phyloP scores from a whole-genome alignment of 83 land plant species.

The Larix sibirica region DNA sequence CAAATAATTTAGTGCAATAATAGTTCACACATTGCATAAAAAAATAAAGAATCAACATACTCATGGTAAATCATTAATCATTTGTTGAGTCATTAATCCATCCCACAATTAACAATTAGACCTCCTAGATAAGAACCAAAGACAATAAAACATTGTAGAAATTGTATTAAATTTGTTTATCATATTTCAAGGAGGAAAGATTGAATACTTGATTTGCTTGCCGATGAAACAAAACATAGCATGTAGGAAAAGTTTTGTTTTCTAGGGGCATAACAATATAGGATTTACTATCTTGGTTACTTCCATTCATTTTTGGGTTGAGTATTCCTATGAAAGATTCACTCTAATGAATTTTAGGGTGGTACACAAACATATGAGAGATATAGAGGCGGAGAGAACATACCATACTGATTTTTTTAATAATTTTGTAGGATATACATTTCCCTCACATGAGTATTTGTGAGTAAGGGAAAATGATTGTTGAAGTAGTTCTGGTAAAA shows the following conservation, averaged over 20 bases:
- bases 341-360: background rate
- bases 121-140: too few relatives aligned
- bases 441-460: too few relatives aligned
- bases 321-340: background rate
- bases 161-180: background rate
- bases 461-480: background rate
- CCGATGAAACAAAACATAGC: background rate
- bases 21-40: background rate
- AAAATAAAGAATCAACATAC: background rate
- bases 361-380: background rate
- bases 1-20: background rate
- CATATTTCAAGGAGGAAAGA: background rate
- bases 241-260: background rate
- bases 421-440: too few relatives aligned
- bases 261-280: too few relatives aligned
- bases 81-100: too few relatives aligned
- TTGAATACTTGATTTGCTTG: background rate
- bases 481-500: background rate
- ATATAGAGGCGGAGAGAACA: too few relatives aligned
- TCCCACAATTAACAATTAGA: too few relatives aligned
- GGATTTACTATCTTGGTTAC: background rate
- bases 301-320: background rate
- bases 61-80: background rate
- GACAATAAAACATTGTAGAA: background rate
- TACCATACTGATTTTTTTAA: too few relatives aligned